Percentiles rank a stretch among this genome's conserved stretches.
Evolutionary conservation across 352 stramenopile genomes (phyloP).

Genomic region (Peronospora belbahrii): DNA sequence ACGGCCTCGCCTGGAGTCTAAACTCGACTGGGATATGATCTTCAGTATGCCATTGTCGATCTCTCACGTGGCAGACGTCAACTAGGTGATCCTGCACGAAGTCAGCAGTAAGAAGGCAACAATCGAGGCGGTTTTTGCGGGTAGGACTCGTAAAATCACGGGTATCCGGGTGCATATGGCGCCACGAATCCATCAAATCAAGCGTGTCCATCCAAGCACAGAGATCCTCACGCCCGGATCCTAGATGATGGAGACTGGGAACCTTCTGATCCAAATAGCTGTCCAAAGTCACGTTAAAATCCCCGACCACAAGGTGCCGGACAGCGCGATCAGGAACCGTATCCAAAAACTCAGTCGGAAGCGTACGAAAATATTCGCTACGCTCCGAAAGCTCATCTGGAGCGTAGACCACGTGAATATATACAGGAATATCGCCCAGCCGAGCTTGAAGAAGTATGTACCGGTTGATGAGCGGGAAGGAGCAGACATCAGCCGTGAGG

Average conservation of each 20-base stretch:
- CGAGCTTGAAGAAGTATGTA: constrained; percentile 11
- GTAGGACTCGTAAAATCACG: constrained; percentile 6
- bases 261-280: neutral
- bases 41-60: constrained; percentile 13
- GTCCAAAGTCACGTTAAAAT: too few species aligned
- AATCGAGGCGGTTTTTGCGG: constrained; percentile 9
- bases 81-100: constrained; percentile 7
- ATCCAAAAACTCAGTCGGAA: neutral
- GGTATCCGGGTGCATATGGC: constrained; percentile 1
- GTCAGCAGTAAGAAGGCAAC: constrained; percentile 11
- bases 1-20: neutral
- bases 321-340: too few species aligned
- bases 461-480: constrained; percentile 2
- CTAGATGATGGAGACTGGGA: neutral
- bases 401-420: constrained; percentile 11
- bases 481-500: constrained; percentile 2
- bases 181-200: constrained; percentile 7
- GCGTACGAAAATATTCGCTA: constrained; percentile 1
- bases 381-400: neutral
- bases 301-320: too few species aligned
- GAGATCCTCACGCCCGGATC: constrained; percentile 1
- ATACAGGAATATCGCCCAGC: neutral
- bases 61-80: constrained; percentile 1
- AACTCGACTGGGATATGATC: constrained; percentile 10
- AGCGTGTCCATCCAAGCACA: constrained; percentile 6